These are phyloP conservation scores for Mycena citricolor DNA, from an alignment of 1,284 basidiomycete genomes.

Conservation along the genomic window DNA sequence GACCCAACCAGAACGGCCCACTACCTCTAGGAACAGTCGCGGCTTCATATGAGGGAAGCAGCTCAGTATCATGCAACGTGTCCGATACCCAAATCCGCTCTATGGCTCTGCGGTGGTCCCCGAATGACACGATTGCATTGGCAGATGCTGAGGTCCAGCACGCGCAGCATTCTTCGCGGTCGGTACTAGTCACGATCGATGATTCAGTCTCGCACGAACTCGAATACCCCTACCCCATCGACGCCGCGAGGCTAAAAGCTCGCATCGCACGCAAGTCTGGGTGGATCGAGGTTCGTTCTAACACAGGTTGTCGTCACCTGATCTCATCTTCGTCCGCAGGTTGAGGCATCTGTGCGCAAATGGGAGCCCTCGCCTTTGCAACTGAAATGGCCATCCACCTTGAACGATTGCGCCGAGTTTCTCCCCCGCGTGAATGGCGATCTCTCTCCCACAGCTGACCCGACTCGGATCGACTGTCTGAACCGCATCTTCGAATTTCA, in stretches of 20 bases:
- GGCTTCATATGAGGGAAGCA: too few relatives aligned
- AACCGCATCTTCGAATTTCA: too few relatives aligned
- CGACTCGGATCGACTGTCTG: too few relatives aligned
- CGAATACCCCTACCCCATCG: conserved; percentile 37
- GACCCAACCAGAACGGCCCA: too few relatives aligned
- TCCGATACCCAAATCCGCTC: too few relatives aligned
- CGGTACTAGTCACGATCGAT: conserved; percentile 25
- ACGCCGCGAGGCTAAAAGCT: conserved; percentile 33
- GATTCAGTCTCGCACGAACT: conserved; percentile 23
- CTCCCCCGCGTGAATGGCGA: too few relatives aligned
- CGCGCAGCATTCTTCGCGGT: conserved; percentile 26
- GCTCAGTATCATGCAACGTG: too few relatives aligned
- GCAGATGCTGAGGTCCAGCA: conserved; percentile 16
- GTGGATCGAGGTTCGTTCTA: conserved; percentile 49
- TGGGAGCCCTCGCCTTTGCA: conserved; percentile 17
- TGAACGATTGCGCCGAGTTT: too few relatives aligned
- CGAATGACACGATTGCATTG: conserved; percentile 14
- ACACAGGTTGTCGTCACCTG: background rate
- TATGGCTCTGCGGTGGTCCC: conserved; percentile 26
- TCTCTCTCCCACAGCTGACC: too few relatives aligned
- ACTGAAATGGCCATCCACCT: conserved; percentile 33
- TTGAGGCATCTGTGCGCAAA: conserved; percentile 28
- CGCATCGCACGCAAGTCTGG: conserved; percentile 51
- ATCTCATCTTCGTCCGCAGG: conserved; percentile 24
- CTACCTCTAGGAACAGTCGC: too few relatives aligned